Conservation (phyloP, 1,284 basidiomycete genomes). For the Sporisorium graminicola region DNA sequence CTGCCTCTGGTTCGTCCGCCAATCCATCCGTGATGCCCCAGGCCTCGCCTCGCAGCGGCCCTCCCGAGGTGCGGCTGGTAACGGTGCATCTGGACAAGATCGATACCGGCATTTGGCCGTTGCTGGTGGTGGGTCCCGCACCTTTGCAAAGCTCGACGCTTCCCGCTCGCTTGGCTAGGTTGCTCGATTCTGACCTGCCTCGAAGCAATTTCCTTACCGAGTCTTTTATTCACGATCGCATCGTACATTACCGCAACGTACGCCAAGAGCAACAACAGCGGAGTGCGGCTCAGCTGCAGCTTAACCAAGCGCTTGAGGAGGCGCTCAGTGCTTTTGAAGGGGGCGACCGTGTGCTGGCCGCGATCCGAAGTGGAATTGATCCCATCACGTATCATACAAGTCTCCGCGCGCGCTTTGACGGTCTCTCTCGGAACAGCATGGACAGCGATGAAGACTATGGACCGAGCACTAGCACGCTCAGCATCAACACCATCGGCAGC, state of each 20-base stretch:
- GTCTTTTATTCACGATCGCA: conserved; percentile 22
- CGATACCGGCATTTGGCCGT: conserved; percentile 52
- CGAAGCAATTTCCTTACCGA: conserved; percentile 21
- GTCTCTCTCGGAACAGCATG: conserved; percentile 16
- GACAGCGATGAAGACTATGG: conserved; percentile 48
- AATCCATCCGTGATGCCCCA: not conserved
- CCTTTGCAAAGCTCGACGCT: conserved; percentile 28
- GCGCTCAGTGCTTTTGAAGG: conserved; percentile 39
- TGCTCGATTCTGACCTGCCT: conserved; percentile 28
- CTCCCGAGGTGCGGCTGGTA: conserved; percentile 47
- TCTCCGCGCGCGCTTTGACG: not conserved
- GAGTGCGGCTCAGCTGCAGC: conserved; percentile 37
- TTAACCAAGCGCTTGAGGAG: conserved; percentile 46
- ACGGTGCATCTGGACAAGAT: conserved; percentile 55
- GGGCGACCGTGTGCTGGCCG: conserved; percentile 35
- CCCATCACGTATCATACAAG: not conserved
- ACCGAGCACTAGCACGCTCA: conserved; percentile 45
- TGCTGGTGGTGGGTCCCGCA: conserved; percentile 50
- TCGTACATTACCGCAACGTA: conserved; percentile 9
- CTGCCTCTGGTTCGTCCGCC: not conserved
- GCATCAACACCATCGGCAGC: conserved; percentile 48
- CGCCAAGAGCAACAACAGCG: conserved; percentile 29
- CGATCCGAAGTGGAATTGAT: conserved; percentile 20
- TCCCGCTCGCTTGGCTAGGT: conserved; percentile 12
- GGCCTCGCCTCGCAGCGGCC: conserved; percentile 10